Evolutionary conservation across 2,329 filamentous ascomycete genomes (phyloP).

Genomic region (Massarina eburnea): DNA sequence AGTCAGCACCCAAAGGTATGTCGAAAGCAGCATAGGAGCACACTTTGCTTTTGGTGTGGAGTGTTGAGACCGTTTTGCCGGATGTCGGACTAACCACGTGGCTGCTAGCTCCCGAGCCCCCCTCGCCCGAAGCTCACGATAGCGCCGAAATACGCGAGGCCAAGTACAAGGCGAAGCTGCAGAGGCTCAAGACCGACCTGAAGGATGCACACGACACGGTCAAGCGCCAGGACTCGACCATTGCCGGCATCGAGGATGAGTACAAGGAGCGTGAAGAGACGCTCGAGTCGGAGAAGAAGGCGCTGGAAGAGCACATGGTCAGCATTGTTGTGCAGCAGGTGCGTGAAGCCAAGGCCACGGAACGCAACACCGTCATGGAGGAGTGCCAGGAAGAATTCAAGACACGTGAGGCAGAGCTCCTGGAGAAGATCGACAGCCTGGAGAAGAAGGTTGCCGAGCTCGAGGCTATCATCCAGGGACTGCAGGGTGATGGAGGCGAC

Average conservation of each 20-base stretch:
- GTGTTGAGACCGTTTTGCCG: too few species aligned
- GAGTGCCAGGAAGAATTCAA: conserved; percentile 38
- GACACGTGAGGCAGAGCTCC: conserved; percentile 25
- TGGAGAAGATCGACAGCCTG: conserved; percentile 28
- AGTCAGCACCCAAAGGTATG: conserved; percentile 5
- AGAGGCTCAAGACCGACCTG: conserved; percentile 32
- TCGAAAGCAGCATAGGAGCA: too few species aligned
- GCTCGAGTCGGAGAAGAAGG: conserved; percentile 41
- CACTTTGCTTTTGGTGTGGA: too few species aligned
- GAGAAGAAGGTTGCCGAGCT: conserved; percentile 34
- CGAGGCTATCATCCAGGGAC: conserved; percentile 23
- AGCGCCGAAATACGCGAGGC: conserved; percentile 31
- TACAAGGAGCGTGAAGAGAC: conserved; percentile 34
- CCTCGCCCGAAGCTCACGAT: conserved; percentile 33
- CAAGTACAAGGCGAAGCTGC: conserved; percentile 37
- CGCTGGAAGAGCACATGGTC: conserved; percentile 46
- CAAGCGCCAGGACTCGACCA: conserved; percentile 21
- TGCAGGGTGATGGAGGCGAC: conserved; percentile 16
- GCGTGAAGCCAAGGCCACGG: conserved; percentile 42
- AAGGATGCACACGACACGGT: conserved; percentile 38
- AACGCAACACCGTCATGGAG: conserved; percentile 37
- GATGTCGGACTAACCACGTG: conserved; percentile 4
- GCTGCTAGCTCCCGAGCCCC: conserved; percentile 21
- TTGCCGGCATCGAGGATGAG: conserved; percentile 30
- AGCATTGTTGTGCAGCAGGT: conserved; percentile 46